phyloP scores from a whole-genome alignment of 257 asterid species.

The Fraxinus pennsylvanica region DNA sequence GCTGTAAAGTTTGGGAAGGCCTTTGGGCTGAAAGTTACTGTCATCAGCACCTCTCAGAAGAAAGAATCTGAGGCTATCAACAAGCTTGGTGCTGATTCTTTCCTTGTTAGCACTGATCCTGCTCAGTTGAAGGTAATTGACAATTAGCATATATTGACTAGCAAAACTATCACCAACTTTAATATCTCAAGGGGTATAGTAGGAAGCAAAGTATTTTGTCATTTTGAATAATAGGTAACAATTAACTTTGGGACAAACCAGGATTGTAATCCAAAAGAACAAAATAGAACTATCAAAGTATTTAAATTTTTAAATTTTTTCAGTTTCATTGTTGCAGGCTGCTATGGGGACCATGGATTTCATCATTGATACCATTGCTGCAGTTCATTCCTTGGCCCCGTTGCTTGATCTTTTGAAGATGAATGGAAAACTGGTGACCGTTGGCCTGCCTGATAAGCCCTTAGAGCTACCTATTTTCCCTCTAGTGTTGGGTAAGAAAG shows the following conservation, averaged over 20 bases:
- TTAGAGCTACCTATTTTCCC: slow-evolving; percentile 65
- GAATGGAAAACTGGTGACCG: slow-evolving; percentile 59
- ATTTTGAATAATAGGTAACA: too few relatives aligned
- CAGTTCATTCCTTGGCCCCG: slow-evolving; percentile 53
- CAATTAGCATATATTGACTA: background rate
- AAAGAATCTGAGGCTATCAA: slow-evolving; percentile 57
- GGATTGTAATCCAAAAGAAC: background rate
- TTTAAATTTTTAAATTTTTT: too few relatives aligned
- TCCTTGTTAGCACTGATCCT: slow-evolving; percentile 50
- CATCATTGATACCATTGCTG: slow-evolving; percentile 57
- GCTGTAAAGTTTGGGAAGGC: slow-evolving; percentile 79
- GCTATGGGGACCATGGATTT: slow-evolving; percentile 59
- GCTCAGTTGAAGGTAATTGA: slow-evolving; percentile 45
- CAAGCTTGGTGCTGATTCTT: slow-evolving; percentile 62
- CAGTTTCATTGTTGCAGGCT: slow-evolving; percentile 38
- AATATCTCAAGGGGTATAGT: background rate
- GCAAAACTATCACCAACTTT: background rate
- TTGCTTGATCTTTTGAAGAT: slow-evolving; percentile 51
- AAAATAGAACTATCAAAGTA: background rate
- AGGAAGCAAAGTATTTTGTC: background rate
- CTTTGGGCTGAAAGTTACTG: slow-evolving; percentile 65
- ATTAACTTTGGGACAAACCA: background rate
- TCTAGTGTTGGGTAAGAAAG: slow-evolving; percentile 52
- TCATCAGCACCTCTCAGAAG: slow-evolving; percentile 54
- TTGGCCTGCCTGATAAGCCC: slow-evolving; percentile 63